phyloP scores from a whole-genome alignment of 1,284 basidiomycete species.

The Cryptococcus sp. region DNA sequence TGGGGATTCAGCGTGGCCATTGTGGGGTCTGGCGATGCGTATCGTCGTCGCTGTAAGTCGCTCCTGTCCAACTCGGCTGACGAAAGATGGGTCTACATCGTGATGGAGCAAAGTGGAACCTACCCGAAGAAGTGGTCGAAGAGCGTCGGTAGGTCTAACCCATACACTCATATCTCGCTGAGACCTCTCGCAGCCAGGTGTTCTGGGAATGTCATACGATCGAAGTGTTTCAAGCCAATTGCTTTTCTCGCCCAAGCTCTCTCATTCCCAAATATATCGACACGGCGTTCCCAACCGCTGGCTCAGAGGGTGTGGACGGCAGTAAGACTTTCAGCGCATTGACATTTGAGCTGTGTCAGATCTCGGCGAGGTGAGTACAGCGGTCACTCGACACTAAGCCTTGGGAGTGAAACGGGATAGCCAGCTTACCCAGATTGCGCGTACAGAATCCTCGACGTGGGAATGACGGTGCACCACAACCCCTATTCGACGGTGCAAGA shows the following conservation, averaged over 20 bases:
- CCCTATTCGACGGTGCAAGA: constrained; percentile 24
- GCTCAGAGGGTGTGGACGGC: constrained; percentile 16
- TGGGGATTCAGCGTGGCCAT: constrained; percentile 44
- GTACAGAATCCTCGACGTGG: constrained; percentile 16
- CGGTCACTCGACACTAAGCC: not conserved
- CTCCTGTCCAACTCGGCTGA: not conserved
- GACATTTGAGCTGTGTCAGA: constrained; percentile 35
- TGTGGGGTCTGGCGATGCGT: constrained; percentile 45
- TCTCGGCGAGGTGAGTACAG: constrained; percentile 19
- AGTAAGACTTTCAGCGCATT: constrained; percentile 28
- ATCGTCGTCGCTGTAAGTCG: constrained; percentile 37
- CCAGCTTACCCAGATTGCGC: not conserved
- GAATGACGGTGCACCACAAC: constrained; percentile 24
- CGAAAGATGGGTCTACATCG: constrained; percentile 47
- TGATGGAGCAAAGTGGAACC: constrained; percentile 47
- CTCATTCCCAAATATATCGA: constrained; percentile 33
- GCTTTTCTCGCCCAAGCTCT: constrained; percentile 38
- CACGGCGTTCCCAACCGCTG: constrained; percentile 29
- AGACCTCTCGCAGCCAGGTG: constrained; percentile 21
- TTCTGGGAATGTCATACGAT: constrained; percentile 40
- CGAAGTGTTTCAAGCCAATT: constrained; percentile 40
- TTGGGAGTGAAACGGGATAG: not conserved
- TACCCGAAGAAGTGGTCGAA: constrained; percentile 36
- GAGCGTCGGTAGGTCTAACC: constrained; percentile 29
- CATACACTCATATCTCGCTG: not conserved